Percentiles rank a stretch among this genome's conserved stretches.
These are phyloP conservation scores for Verbena officinalis DNA, from an alignment of 257 asterid species.

Conservation along the genomic window DNA sequence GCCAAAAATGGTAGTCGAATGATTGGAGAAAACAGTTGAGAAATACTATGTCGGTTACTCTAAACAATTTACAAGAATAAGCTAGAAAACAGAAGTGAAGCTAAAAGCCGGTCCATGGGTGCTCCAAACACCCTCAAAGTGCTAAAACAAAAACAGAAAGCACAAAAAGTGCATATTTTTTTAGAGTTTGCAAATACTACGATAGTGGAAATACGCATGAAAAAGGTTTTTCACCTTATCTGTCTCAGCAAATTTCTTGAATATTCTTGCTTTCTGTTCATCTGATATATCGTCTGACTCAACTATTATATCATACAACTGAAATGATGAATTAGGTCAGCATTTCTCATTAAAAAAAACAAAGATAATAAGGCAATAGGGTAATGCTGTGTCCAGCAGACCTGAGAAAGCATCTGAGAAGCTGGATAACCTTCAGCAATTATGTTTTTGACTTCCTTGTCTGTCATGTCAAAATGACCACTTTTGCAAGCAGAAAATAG, in stretches of 20 bases:
- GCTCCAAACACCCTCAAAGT: too few relatives aligned
- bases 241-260: conserved; percentile 88
- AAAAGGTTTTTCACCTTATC: conserved; percentile 65
- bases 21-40: too few relatives aligned
- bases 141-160: too few relatives aligned
- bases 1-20: too few relatives aligned
- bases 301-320: conserved; percentile 74
- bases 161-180: too few relatives aligned
- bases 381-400: conserved; percentile 29
- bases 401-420: conserved; percentile 94
- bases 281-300: conserved; percentile 73
- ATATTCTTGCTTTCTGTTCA: conserved; percentile 86
- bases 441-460: conserved; percentile 78
- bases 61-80: too few relatives aligned
- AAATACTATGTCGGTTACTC: too few relatives aligned
- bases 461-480: conserved; percentile 81
- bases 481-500: conserved; percentile 77
- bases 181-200: not conserved
- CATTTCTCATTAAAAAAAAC: conserved; percentile 15
- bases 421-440: conserved; percentile 96
- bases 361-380: not conserved
- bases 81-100: too few relatives aligned
- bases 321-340: conserved; percentile 46
- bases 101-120: too few relatives aligned
- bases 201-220: not conserved